phyloP scores from a whole-genome alignment of 2,329 filamentous ascomycete genomes.

The Cytospora schulzeri region DNA sequence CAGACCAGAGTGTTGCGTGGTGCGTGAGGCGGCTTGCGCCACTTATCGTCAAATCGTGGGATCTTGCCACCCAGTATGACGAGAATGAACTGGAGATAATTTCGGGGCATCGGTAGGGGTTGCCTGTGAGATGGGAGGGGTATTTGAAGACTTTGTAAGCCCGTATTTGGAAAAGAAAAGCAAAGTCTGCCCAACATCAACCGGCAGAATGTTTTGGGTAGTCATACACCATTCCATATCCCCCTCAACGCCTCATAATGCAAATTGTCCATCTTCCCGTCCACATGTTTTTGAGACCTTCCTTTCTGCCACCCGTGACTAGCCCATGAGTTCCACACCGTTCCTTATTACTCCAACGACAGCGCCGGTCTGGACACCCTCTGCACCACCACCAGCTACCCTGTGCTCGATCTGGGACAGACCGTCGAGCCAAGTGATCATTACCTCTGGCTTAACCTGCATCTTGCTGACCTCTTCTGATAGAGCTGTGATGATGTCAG shows the following conservation, averaged over 20 bases:
- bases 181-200: constrained; percentile 5
- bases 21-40: constrained; percentile 13
- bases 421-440: constrained; percentile 89
- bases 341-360: constrained; percentile 85
- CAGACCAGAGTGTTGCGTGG: constrained; percentile 14
- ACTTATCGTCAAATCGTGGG: constrained; percentile 3
- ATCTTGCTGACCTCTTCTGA: constrained; percentile 80
- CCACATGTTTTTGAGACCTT: not conserved
- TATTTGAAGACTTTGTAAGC: not conserved
- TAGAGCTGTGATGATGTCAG: constrained; percentile 87
- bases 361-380: constrained; percentile 88
- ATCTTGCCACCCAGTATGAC: not conserved
- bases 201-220: constrained; percentile 11
- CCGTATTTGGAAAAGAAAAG: not conserved
- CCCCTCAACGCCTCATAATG: constrained; percentile 24
- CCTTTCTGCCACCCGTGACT: not conserved
- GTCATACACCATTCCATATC: constrained; percentile 7
- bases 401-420: constrained; percentile 92
- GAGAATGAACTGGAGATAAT: not conserved
- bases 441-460: constrained; percentile 82
- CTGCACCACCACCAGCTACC: constrained; percentile 82
- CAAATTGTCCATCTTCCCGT: not conserved
- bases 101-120: not conserved
- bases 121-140: not conserved
- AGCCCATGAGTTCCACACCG: constrained; percentile 72